These are phyloP conservation scores for Lentinula aciculospora DNA, from an alignment of 768 basidiomycete genomes.

Conservation along the genomic window DNA sequence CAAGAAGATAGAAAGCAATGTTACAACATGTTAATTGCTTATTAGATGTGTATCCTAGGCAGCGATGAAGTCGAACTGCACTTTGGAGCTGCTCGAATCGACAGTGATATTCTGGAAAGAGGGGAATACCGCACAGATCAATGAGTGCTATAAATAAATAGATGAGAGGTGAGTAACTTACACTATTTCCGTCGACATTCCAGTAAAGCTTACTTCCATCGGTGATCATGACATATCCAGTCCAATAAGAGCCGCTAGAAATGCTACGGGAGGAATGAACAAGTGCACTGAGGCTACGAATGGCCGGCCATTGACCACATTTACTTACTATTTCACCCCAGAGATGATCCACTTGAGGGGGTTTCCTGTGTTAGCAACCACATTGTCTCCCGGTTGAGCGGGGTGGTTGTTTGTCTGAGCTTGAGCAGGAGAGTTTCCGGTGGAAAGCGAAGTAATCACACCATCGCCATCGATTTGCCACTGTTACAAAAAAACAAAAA, in stretches of 20 bases:
- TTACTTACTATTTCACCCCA: not conserved
- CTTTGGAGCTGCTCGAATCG: no score
- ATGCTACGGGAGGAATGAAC: not conserved
- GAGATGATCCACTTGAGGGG: not conserved
- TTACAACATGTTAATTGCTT: no score
- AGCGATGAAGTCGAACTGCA: no score
- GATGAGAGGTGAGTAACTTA: not conserved
- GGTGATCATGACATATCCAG: not conserved
- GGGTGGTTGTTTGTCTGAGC: not conserved
- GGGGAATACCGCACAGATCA: no score
- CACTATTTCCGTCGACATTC: not conserved
- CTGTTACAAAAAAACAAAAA: no score
- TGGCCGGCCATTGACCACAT: not conserved
- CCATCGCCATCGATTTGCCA: not conserved
- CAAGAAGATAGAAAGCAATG: no score
- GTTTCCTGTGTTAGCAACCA: not conserved
- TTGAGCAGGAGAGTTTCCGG: not conserved
- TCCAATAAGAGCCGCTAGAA: not conserved
- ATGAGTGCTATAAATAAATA: no score
- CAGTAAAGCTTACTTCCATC: not conserved
- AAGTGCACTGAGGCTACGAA: no score
- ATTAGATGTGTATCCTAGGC: no score
- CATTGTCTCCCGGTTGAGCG: not conserved
- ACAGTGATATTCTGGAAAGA: no score
- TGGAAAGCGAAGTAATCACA: not conserved